Evolutionary conservation across 371 early-diverging fungal species (phyloP).

Genomic region (Caulochytrium protostelioides): DNA sequence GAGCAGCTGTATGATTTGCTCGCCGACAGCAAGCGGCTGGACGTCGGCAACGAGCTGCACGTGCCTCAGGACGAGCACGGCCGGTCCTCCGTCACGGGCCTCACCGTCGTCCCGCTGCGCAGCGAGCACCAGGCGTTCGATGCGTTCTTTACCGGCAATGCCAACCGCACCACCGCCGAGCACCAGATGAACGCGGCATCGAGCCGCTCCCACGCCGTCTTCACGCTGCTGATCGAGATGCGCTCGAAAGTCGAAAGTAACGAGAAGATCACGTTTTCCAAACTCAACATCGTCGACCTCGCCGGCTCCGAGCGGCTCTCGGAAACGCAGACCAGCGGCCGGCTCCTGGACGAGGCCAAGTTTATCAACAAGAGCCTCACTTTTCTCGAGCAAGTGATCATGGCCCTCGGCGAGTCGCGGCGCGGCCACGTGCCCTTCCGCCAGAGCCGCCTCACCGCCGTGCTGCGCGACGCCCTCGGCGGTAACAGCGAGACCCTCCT

Average conservation of each 20-base stretch:
- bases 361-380: slow-evolving; percentile 46
- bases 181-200: slow-evolving; percentile 29
- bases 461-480: slow-evolving; percentile 40
- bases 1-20: slow-evolving; percentile 38
- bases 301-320: slow-evolving; percentile 43
- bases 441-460: slow-evolving; percentile 41
- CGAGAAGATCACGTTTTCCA: slow-evolving; percentile 26
- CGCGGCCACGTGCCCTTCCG: slow-evolving; percentile 41
- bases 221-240: slow-evolving; percentile 32
- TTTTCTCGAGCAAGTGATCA: slow-evolving; percentile 42
- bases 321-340: slow-evolving; percentile 27
- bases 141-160: slow-evolving; percentile 33
- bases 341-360: slow-evolving; percentile 36
- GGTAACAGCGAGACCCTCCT: slow-evolving; percentile 44
- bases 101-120: slow-evolving; percentile 19
- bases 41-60: slow-evolving; percentile 7
- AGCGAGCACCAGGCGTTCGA: slow-evolving; percentile 32
- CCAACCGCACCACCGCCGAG: slow-evolving; percentile 27
- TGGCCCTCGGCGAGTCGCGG: slow-evolving; percentile 24
- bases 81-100: slow-evolving; percentile 26
- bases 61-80: slow-evolving; percentile 26
- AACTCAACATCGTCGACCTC: slow-evolving; percentile 42
- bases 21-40: slow-evolving; percentile 4
- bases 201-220: slow-evolving; percentile 39
- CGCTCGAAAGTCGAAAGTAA: slow-evolving; percentile 26